Evolutionary conservation across 1,139 yeast species (phyloP), one percentile per base, ranked within the genome.

Genomic region (Blastobotrys ciferrii): DNA sequence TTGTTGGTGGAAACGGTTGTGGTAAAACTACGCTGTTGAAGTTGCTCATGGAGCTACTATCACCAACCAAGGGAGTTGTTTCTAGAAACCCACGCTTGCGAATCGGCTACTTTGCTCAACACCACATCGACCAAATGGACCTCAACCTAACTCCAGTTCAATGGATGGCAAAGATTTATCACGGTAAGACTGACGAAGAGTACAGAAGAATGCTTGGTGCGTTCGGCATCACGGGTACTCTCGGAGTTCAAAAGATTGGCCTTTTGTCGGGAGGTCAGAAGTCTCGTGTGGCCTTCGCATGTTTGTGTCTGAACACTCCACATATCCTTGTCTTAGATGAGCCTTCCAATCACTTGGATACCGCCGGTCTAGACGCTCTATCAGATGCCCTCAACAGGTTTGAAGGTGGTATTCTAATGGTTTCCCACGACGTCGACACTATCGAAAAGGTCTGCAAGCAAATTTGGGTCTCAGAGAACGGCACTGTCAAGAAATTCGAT

Each of bases 1-100:
- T 92, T 57, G 96, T 92, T 51, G 99, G 99, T 77, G 98, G 97
- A 57, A 92, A 92, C 68, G 99, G 99, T 74, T 88, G 97, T 63
- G 98, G 98, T 85, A 92, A 92, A 70, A 91, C 98, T 11, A 92
- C 98, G 1, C 73, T 92, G 56, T 76, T 92, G 63, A 92, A 91
- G 67, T 74, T 92, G 48, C 74, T 92, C 59, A 83, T 91, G 79
- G 96, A 87, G 54, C 80, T 76, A 58, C 71, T 86, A 49, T 70
- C 74, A 18, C 98, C 98, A 2, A 61, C 81, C 40, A 73, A 71
- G 9, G 99, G 99, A 51, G 74, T 77, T 51, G 85, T 91, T 14
- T 77, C 87, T 28, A 79, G 82, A 56, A 91, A 92, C 63, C 86
- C 95, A 37, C 78, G 98, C 60, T 73, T 92, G 58, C 80, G 98